Evolutionary conservation across 495 filamentous ascomycete species (phyloP).

Genomic region (Penicillium diatomitis): DNA sequence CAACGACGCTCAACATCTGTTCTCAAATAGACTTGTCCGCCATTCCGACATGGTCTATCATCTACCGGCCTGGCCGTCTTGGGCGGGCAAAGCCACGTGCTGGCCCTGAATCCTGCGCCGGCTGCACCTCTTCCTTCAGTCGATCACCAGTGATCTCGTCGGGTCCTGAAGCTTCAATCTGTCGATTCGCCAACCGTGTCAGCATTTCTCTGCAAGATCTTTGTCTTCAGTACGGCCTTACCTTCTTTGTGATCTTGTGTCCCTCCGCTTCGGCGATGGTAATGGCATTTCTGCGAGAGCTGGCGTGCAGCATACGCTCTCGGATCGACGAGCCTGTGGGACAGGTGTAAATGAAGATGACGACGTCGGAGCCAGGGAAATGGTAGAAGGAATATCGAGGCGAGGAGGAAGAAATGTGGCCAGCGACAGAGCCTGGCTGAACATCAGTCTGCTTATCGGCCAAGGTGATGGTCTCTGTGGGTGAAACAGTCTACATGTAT

Average conservation of each 20-base stretch:
- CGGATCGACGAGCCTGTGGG: slow-evolving; percentile 73
- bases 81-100: slow-evolving; percentile 75
- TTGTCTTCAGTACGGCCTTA: slow-evolving; percentile 12
- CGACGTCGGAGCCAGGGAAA: slow-evolving; percentile 51
- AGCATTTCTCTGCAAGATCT: not conserved
- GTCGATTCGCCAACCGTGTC: slow-evolving; percentile 4
- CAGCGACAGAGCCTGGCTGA: slow-evolving; percentile 42
- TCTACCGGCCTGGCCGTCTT: slow-evolving; percentile 68
- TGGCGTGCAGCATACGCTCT: slow-evolving; percentile 90
- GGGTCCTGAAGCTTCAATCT: slow-evolving; percentile 61
- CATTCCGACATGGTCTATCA: not conserved
- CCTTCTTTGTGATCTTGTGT: slow-evolving; percentile 66
- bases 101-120: slow-evolving; percentile 49
- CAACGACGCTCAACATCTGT: not conserved
- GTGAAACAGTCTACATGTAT: slow-evolving; percentile 37
- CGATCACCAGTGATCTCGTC: slow-evolving; percentile 66
- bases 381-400: slow-evolving; percentile 90
- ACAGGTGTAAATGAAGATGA: slow-evolving; percentile 94
- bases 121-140: slow-evolving; percentile 69
- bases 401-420: slow-evolving; percentile 65
- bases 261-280: slow-evolving; percentile 60
- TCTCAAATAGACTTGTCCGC: no score
- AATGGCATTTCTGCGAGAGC: slow-evolving; percentile 65
- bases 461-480: slow-evolving; percentile 70
- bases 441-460: slow-evolving; percentile 44